A percentile compares a stretch with the other conserved stretches of the same genome.
Evolutionary conservation across 805 yeast species (phyloP).

Genomic region (Hermanozyma aechmeae): DNA sequence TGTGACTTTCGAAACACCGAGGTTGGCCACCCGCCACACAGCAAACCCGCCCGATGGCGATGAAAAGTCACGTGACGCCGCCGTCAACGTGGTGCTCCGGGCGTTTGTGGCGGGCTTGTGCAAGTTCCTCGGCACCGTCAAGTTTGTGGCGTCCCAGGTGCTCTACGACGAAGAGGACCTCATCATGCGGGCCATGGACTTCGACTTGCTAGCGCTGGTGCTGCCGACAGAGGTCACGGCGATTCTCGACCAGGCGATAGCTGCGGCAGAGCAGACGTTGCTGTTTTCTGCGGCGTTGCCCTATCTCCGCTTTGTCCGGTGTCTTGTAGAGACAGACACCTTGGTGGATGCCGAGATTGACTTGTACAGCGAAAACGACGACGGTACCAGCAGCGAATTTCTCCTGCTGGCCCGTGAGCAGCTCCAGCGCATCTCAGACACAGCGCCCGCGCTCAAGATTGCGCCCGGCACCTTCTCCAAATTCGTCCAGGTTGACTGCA

Average conservation of each 20-base stretch:
- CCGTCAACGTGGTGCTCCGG: slow-evolving; percentile 44
- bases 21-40: no score
- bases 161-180: slow-evolving; percentile 71
- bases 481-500: slow-evolving; percentile 25
- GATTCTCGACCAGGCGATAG: slow-evolving; percentile 13
- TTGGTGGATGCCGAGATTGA: no score
- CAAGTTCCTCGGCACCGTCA: slow-evolving; percentile 41
- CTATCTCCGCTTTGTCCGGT: no score
- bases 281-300: no score
- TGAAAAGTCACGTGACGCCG: no score
- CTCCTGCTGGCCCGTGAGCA: no score
- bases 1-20: no score
- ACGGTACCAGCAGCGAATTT: no score
- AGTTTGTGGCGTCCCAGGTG: slow-evolving; percentile 46
- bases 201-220: slow-evolving; percentile 21
- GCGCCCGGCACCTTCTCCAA: slow-evolving; percentile 17
- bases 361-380: no score
- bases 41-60: no score
- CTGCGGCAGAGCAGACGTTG: background rate
- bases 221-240: slow-evolving; percentile 12
- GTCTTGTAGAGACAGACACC: no score
- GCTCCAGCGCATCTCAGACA: no score
- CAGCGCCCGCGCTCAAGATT: background rate
- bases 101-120: slow-evolving; percentile 44
- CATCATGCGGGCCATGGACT: slow-evolving; percentile 52